Percentiles rank a stretch among this genome's conserved stretches.
Conservation (phyloP, 345 rosid genomes). For the Sonneratia alba region DNA sequence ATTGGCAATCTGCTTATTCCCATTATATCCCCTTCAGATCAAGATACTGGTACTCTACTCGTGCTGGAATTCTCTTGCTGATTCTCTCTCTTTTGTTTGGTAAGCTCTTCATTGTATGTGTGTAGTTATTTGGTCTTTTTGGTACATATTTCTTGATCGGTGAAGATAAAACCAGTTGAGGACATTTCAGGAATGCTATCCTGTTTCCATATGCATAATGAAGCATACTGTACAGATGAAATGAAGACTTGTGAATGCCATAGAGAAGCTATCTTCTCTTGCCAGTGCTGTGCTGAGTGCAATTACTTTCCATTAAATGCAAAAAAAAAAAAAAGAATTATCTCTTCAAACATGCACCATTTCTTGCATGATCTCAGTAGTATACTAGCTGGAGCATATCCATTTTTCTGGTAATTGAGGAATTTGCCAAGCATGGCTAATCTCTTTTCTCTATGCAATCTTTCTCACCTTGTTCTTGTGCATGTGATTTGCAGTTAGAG, state of each 20-base stretch:
- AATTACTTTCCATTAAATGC: background rate
- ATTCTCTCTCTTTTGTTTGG: slow-evolving; percentile 71
- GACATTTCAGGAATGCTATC: background rate
- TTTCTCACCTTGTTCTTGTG: background rate
- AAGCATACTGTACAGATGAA: background rate
- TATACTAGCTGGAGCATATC: background rate
- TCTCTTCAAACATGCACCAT: slow-evolving; percentile 1
- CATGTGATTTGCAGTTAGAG: slow-evolving; percentile 59
- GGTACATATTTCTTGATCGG: background rate
- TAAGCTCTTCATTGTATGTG: slow-evolving; percentile 21
- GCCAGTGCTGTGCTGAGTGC: background rate
- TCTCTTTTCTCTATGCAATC: background rate
- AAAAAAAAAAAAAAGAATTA: background rate
- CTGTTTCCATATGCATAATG: background rate
- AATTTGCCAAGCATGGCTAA: background rate
- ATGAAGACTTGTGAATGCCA: background rate
- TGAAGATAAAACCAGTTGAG: background rate
- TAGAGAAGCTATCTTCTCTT: background rate
- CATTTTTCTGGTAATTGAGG: background rate
- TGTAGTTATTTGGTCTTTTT: background rate
- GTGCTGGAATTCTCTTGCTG: slow-evolving; percentile 76
- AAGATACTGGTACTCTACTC: slow-evolving; percentile 81
- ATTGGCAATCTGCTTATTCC: slow-evolving; percentile 91
- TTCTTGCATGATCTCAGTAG: background rate
- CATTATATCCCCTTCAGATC: slow-evolving; percentile 89